Percentiles rank a stretch among this genome's conserved stretches.
phyloP scores from a whole-genome alignment of 2,329 filamentous ascomycete species.

The Phoma sp. region DNA sequence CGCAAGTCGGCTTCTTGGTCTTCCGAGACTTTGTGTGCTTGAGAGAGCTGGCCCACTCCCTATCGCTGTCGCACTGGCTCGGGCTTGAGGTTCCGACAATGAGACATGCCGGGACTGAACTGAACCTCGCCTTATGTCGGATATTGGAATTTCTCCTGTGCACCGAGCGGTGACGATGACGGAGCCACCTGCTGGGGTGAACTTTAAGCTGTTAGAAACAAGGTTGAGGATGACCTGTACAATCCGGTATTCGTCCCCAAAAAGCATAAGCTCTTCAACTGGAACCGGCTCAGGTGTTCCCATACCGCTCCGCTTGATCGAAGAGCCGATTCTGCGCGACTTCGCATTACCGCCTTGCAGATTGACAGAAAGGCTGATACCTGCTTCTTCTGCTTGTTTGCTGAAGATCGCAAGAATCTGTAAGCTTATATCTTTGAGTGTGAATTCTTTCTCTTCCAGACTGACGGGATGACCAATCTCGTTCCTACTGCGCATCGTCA shows the following conservation, averaged over 20 bases:
- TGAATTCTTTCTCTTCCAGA: constrained; percentile 84
- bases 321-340: constrained; percentile 43
- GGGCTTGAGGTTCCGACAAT: no score
- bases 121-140: no score
- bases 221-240: constrained; percentile 93
- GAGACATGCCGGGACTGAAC: no score
- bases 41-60: no score
- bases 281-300: constrained; percentile 71
- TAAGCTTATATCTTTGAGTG: constrained; percentile 79
- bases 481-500: constrained; percentile 70
- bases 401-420: constrained; percentile 90
- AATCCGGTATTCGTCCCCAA: constrained; percentile 91
- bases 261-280: constrained; percentile 83
- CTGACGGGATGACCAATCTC: constrained; percentile 85
- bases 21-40: no score
- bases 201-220: constrained; percentile 90
- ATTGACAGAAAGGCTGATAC: constrained; percentile 74
- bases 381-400: constrained; percentile 81
- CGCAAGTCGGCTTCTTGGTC: no score
- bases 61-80: no score
- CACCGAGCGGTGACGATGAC: constrained; percentile 80
- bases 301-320: constrained; percentile 53
- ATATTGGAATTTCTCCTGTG: constrained; percentile 58
- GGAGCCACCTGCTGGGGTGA: constrained; percentile 77
- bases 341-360: constrained; percentile 45